phyloP scores from a whole-genome alignment of 352 stramenopile species.

The Phytophthora fragariaefolia region DNA sequence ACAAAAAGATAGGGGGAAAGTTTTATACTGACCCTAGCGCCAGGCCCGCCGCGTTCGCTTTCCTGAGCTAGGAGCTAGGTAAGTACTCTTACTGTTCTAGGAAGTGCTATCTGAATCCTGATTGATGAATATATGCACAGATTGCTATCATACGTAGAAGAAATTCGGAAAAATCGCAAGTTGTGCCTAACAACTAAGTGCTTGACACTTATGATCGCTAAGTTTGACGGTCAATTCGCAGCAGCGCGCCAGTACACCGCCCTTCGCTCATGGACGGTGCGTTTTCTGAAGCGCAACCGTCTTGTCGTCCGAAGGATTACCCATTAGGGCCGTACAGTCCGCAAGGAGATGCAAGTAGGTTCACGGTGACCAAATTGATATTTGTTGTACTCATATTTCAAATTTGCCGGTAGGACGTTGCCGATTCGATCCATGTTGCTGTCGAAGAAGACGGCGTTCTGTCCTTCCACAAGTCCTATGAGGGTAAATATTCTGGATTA shows the following conservation, averaged over 20 bases:
- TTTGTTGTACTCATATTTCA: slow-evolving; percentile 1
- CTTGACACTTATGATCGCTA: too few species aligned
- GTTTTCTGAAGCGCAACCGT: slow-evolving; percentile 3
- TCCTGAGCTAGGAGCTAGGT: too few species aligned
- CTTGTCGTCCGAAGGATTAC: not conserved
- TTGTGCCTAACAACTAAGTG: too few species aligned
- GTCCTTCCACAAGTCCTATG: too few species aligned
- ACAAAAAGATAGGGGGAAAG: too few species aligned
- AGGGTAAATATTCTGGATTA: not conserved
- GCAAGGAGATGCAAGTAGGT: not conserved
- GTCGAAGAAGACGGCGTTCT: slow-evolving; percentile 1
- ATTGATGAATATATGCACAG: too few species aligned
- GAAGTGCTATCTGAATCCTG: too few species aligned
- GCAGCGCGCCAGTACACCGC: not conserved
- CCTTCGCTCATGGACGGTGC: not conserved
- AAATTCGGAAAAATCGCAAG: too few species aligned
- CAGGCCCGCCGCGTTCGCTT: too few species aligned
- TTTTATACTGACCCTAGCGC: too few species aligned
- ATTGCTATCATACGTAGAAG: too few species aligned
- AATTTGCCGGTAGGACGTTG: slow-evolving; percentile 5
- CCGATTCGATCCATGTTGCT: not conserved
- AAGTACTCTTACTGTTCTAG: too few species aligned
- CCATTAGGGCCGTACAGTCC: not conserved
- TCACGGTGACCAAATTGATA: not conserved
- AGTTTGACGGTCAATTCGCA: slow-evolving; percentile 4